A percentile compares a stretch with the other conserved stretches of the same genome.
Conservation (phyloP, 2,329 filamentous ascomycete genomes). For the Chaetoscypha palmicola region DNA sequence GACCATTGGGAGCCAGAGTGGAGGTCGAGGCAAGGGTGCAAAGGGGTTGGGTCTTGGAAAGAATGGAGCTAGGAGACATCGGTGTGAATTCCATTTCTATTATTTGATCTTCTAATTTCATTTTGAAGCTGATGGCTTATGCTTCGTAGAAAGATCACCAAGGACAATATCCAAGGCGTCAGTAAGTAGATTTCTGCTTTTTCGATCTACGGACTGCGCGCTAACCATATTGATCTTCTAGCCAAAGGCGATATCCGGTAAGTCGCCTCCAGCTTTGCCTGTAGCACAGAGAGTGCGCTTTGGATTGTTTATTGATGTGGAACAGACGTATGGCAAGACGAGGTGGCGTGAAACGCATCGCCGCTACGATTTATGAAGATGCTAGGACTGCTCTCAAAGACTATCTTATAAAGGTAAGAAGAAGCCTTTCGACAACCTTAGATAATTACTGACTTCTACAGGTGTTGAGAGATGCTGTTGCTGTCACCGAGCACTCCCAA, state of each 20-base stretch:
- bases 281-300: too few species aligned
- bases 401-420: constrained; percentile 41
- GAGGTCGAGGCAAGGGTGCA: constrained; percentile 14
- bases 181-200: constrained; percentile 35
- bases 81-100: neutral
- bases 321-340: constrained; percentile 64
- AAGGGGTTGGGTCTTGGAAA: neutral
- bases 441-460: constrained; percentile 24
- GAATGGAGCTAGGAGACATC: neutral
- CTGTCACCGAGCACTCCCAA: constrained; percentile 45
- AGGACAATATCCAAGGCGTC: constrained; percentile 43
- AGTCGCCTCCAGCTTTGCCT: too few species aligned
- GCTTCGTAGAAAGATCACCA: constrained; percentile 41
- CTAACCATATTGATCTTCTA: constrained; percentile 25
- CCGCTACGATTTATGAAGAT: constrained; percentile 56
- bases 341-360: constrained; percentile 71
- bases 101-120: neutral
- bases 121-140: neutral
- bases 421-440: neutral
- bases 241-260: constrained; percentile 51
- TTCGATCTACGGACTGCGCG: constrained; percentile 1
- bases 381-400: constrained; percentile 44
- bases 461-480: constrained; percentile 45
- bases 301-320: too few species aligned
- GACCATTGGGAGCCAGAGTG: neutral